Conservation (phyloP, 306 rosid species). For the Cicer chorassanicum region DNA sequence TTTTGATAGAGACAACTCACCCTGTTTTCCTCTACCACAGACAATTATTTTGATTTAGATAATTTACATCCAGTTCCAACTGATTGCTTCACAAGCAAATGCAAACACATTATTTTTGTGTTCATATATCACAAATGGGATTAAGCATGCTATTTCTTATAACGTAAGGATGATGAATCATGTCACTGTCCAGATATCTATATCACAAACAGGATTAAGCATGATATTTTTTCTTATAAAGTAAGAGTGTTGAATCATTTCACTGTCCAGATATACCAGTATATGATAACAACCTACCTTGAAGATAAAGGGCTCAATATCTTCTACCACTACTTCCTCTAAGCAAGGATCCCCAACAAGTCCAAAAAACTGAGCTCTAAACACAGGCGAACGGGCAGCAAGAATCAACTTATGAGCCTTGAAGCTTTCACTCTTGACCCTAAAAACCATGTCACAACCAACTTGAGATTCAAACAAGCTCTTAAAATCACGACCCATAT, state of each 20-base stretch:
- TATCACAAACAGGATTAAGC: constrained; percentile 10
- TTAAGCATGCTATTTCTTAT: not conserved
- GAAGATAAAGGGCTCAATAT: constrained; percentile 85
- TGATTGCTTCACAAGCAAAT: constrained; percentile 32
- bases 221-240: not conserved
- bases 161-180: constrained; percentile 23
- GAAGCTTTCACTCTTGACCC: constrained; percentile 71
- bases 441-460: constrained; percentile 81
- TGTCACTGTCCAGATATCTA: constrained; percentile 23
- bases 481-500: constrained; percentile 76
- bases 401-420: constrained; percentile 89
- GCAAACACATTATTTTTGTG: not conserved
- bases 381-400: constrained; percentile 85
- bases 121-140: constrained; percentile 28
- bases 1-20: constrained; percentile 17
- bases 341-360: constrained; percentile 69
- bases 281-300: constrained; percentile 59
- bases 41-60: constrained; percentile 19
- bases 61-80: constrained; percentile 36
- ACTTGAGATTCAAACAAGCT: constrained; percentile 69
- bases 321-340: constrained; percentile 71
- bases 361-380: constrained; percentile 81
- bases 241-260: constrained; percentile 34
- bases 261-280: constrained; percentile 13
- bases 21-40: constrained; percentile 13